These are phyloP conservation scores for Oleoguttula mirabilis DNA, from an alignment of 495 filamentous ascomycete species.

Conservation along the genomic window DNA sequence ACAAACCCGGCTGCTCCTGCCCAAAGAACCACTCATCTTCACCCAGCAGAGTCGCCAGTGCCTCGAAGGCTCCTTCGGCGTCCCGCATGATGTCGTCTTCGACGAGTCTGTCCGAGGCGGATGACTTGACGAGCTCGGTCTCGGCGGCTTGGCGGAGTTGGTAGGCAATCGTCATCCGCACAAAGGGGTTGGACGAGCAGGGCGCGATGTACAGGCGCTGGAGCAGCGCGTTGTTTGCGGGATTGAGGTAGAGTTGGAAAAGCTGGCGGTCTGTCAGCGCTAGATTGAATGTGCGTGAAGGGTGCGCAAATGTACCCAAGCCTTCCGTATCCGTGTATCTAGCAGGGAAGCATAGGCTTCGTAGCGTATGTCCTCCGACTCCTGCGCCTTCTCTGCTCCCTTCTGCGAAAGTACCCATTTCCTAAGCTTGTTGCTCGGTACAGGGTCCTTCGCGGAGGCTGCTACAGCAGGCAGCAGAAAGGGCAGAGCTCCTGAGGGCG, in stretches of 20 bases:
- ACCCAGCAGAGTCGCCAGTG: slow-evolving; percentile 58
- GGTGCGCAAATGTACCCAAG: slow-evolving; percentile 49
- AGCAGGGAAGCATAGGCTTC: slow-evolving; percentile 73
- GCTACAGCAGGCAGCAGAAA: slow-evolving; percentile 58
- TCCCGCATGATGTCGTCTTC: slow-evolving; percentile 51
- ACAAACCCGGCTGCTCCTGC: slow-evolving; percentile 48
- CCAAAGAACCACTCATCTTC: slow-evolving; percentile 57
- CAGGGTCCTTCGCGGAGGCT: slow-evolving; percentile 29
- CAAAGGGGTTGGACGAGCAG: slow-evolving; percentile 46
- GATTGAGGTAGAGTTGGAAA: slow-evolving; percentile 64
- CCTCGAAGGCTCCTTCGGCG: slow-evolving; percentile 59
- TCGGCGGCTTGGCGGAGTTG: slow-evolving; percentile 61
- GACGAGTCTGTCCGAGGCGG: slow-evolving; percentile 42
- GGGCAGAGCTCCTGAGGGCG: slow-evolving; percentile 72
- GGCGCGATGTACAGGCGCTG: slow-evolving; percentile 60
- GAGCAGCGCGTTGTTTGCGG: slow-evolving; percentile 43
- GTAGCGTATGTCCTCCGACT: slow-evolving; percentile 44
- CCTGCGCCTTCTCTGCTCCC: slow-evolving; percentile 27
- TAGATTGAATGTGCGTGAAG: not conserved
- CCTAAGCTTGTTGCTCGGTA: slow-evolving; percentile 56
- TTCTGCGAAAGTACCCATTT: slow-evolving; percentile 49
- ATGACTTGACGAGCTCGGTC: slow-evolving; percentile 55
- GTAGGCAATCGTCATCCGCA: slow-evolving; percentile 48
- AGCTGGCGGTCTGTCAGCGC: slow-evolving; percentile 38
- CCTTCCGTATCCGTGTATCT: slow-evolving; percentile 69